These are phyloP conservation scores for Rhizophagus prolifer DNA, from an alignment of 192 early-diverging fungal species.

Conservation along the genomic window DNA sequence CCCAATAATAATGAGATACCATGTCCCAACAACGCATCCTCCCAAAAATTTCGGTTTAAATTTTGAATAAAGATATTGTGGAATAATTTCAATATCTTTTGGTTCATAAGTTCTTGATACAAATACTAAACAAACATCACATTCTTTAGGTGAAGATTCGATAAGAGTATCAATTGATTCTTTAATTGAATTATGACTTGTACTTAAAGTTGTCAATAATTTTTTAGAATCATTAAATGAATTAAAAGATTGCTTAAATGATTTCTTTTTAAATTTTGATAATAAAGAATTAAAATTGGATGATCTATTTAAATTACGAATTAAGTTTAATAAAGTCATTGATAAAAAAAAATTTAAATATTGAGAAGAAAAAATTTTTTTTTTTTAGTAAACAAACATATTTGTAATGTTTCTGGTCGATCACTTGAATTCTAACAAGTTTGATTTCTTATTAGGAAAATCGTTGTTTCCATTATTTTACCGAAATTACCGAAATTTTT, in stretches of 20 bases:
- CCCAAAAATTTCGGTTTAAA: not conserved
- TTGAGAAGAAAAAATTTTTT: too few relatives aligned
- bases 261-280: not conserved
- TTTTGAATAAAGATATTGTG: conserved; percentile 11
- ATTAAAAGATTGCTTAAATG: not conserved
- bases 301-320: not conserved
- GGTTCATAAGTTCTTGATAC: conserved; percentile 1
- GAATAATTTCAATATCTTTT: conserved; percentile 7
- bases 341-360: not conserved
- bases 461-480: too few relatives aligned
- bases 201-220: not conserved
- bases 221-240: not conserved
- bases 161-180: not conserved
- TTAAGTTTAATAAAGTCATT: not conserved
- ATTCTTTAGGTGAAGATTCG: not conserved
- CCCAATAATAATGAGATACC: conserved; percentile 8
- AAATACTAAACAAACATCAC: not conserved
- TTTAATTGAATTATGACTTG: not conserved
- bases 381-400: too few relatives aligned
- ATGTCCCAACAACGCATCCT: conserved; percentile 19
- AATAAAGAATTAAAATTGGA: not conserved
- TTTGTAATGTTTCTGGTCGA: too few relatives aligned
- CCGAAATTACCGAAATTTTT: too few relatives aligned
- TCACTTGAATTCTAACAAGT: too few relatives aligned
- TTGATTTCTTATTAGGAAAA: too few relatives aligned